Percentiles rank a stretch among this genome's conserved stretches.
phyloP scores from a whole-genome alignment of 108 stramenopile species.

The Cyclotella sp. region DNA sequence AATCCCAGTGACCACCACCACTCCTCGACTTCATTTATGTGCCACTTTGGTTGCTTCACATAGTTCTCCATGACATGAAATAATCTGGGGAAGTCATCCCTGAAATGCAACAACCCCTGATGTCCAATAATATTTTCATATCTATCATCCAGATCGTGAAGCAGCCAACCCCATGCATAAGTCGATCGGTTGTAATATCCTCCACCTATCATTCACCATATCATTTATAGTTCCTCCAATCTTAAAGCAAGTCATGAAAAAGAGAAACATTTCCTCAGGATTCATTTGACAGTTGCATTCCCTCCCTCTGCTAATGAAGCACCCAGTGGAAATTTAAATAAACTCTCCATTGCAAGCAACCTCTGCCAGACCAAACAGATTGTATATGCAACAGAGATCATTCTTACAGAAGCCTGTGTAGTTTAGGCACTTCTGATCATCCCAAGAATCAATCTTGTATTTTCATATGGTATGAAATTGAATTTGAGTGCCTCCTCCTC shows the following conservation, averaged over 20 bases:
- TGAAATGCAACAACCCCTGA: not conserved
- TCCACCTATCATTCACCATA: conserved; percentile 9
- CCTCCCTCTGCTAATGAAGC: not conserved
- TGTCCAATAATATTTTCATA: conserved; percentile 1
- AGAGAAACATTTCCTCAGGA: conserved; percentile 17
- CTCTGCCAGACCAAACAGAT: not conserved
- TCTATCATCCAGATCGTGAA: not conserved
- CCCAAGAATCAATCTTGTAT: not conserved
- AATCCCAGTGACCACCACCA: not conserved
- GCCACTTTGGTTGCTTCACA: not conserved
- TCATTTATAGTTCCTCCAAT: not conserved
- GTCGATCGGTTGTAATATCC: not conserved
- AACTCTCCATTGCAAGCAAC: not conserved
- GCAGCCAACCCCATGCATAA: conserved; percentile 7
- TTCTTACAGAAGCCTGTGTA: conserved; percentile 8
- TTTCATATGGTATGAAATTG: not conserved
- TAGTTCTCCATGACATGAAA: conserved; percentile 4
- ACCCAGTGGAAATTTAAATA: conserved; percentile 5
- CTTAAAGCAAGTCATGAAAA: conserved; percentile 9
- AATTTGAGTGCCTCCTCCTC: not conserved
- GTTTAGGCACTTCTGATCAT: conserved; percentile 4
- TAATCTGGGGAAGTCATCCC: not conserved
- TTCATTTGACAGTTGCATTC: no score
- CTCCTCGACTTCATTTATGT: not conserved
- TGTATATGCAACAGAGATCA: not conserved